Percentiles rank a stretch among this genome's conserved stretches.
These are phyloP conservation scores for Cutaneotrichosporon mucoides DNA, from an alignment of 1,284 basidiomycete species.

Conservation along the genomic window DNA sequence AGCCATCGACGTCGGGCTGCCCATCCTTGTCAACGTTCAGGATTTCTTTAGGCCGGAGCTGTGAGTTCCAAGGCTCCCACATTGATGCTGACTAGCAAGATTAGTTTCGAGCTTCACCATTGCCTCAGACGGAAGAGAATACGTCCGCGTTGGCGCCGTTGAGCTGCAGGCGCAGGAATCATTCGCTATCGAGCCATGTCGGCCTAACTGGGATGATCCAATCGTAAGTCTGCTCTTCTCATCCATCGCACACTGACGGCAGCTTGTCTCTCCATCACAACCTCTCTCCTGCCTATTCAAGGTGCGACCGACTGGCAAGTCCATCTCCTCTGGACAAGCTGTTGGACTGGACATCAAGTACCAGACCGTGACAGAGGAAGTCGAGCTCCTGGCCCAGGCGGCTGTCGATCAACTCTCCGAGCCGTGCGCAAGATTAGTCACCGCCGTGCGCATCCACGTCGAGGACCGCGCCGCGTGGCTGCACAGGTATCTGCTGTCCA, in stretches of 20 bases:
- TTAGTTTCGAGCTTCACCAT: slow-evolving; percentile 49
- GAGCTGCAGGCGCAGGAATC: slow-evolving; percentile 17
- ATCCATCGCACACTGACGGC: neutral
- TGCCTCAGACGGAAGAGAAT: slow-evolving; percentile 43
- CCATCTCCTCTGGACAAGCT: slow-evolving; percentile 12
- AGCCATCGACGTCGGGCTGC: slow-evolving; percentile 41
- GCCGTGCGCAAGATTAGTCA: neutral
- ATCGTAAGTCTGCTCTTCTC: slow-evolving; percentile 17
- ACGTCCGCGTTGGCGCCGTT: slow-evolving; percentile 37
- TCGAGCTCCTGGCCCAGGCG: slow-evolving; percentile 9
- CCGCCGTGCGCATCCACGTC: slow-evolving; percentile 9
- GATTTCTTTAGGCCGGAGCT: slow-evolving; percentile 49
- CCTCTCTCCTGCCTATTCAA: slow-evolving; percentile 45
- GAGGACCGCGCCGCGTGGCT: slow-evolving; percentile 17
- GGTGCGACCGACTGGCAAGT: slow-evolving; percentile 20
- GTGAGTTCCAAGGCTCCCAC: slow-evolving; percentile 23
- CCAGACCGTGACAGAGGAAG: slow-evolving; percentile 33
- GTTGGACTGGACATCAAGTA: slow-evolving; percentile 39
- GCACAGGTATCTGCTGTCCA: slow-evolving; percentile 17
- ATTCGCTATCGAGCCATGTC: slow-evolving; percentile 24
- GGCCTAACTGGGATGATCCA: slow-evolving; percentile 18
- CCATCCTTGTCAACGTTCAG: slow-evolving; percentile 50
- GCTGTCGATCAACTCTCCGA: slow-evolving; percentile 5
- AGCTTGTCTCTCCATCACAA: slow-evolving; percentile 36
- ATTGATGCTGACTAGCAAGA: slow-evolving; percentile 21